These are phyloP conservation scores for Nakazawaea ambrosiae DNA, from an alignment of 805 yeast species.

Conservation along the genomic window DNA sequence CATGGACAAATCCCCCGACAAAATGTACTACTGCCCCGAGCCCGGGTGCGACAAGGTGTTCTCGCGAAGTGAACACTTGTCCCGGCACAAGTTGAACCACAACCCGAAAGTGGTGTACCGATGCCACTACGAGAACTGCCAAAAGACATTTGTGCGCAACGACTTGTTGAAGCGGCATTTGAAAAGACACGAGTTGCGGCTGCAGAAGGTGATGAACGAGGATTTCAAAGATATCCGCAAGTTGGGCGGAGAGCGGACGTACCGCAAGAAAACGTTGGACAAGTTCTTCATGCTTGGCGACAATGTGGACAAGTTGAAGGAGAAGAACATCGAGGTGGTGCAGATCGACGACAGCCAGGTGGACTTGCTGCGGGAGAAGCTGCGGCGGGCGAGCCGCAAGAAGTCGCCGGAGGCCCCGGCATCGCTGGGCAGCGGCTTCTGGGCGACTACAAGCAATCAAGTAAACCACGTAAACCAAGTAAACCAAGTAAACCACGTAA, in stretches of 20 bases:
- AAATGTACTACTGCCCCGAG: slow-evolving; percentile 5
- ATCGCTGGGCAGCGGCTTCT: background rate
- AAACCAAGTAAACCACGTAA: background rate
- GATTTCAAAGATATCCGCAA: slow-evolving; percentile 9
- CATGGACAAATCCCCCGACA: too few species aligned
- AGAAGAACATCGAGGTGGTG: slow-evolving; percentile 1
- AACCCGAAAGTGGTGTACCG: slow-evolving; percentile 45
- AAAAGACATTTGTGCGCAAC: slow-evolving; percentile 55
- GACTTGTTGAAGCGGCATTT: slow-evolving; percentile 45
- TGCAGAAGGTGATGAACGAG: slow-evolving; percentile 7
- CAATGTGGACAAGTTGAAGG: background rate
- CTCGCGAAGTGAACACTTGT: slow-evolving; percentile 55
- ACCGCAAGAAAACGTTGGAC: background rate
- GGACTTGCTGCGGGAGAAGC: background rate
- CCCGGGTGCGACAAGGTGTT: slow-evolving; percentile 50
- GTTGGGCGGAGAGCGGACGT: slow-evolving; percentile 9
- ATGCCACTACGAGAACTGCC: slow-evolving; percentile 43
- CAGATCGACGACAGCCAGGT: background rate
- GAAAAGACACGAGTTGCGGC: slow-evolving; percentile 29
- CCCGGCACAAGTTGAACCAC: slow-evolving; percentile 60
- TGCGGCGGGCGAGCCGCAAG: background rate
- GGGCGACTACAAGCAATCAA: background rate
- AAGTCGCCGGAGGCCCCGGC: background rate
- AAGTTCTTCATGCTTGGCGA: slow-evolving; percentile 5
- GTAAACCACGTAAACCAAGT: background rate